Base-by-base conservation (phyloP, 2,329 filamentous ascomycete genomes). In the Venturia asperata region DNA sequence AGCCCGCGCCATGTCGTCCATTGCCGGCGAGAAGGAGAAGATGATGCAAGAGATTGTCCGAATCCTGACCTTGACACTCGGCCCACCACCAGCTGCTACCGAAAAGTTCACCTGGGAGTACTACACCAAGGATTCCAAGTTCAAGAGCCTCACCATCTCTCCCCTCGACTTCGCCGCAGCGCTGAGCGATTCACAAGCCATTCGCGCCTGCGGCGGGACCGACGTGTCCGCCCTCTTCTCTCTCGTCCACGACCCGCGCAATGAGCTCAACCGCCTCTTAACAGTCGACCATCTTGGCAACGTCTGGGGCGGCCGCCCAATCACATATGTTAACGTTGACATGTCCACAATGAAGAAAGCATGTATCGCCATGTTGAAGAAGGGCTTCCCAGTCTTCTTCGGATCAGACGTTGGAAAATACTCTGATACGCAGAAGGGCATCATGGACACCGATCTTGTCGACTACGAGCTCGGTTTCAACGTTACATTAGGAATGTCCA, bases 381-480 rank as follows among this genome's bases (percentile, higher is more conserved):
- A 87, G 13, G 91, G 90, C 1, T 77, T 90, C 5, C 91, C 92
- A 11, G 84, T 96, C 62, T 96, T 96, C 82, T 96, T 96, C 73
- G 92, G 92, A 65, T 89, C 85, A 62, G 92, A 96, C 71, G 91
- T 96, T 0, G 91, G 91, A 68, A 90, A 96, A 74, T 92, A 88
- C 75, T 89, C 85, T 65, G 87, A 92, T 72, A 79, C 78, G 0
- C 70, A 70, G 1, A 81, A 82, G 2, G 91, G 91, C 19, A 85
- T 96, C 72, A 92, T 96, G 89, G 91, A 96, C 74, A 82, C 87
- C 0, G 81, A 83, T 1, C 79, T 96, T 5, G 85, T 88, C 71
- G 87, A 94, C 75, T 94, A 93, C 75, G 84, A 89, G 70, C 83
- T 95, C 1, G 91, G 90, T n/a, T 91, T 96, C 76, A 90, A 92